These are phyloP conservation scores for Erodium chrysanthum DNA, from an alignment of 441 rosid species.

Conservation along the genomic window DNA sequence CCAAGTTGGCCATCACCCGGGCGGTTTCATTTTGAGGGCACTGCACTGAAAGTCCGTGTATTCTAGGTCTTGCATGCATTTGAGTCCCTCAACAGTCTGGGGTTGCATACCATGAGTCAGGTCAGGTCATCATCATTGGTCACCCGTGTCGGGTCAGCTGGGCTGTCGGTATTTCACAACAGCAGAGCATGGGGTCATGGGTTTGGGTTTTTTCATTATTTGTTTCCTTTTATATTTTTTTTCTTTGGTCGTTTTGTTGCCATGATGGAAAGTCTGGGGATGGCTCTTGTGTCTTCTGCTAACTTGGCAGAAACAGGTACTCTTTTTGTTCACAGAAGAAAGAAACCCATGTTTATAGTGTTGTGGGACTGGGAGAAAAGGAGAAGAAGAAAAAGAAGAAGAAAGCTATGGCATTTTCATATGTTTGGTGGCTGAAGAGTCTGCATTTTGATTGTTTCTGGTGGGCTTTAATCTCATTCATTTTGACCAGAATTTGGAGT, in stretches of 20 bases:
- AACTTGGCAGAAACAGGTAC: background rate
- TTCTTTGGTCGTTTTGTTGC: conserved; percentile 1
- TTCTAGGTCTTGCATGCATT: conserved; percentile 57
- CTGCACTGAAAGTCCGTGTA: conserved; percentile 20
- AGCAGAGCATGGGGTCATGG: conserved; percentile 17
- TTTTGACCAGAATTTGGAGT: background rate
- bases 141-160: conserved; percentile 19
- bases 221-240: conserved; percentile 7
- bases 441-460: background rate
- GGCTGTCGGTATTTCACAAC: conserved; percentile 24
- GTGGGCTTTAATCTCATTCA: background rate
- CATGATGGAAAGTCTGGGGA: background rate
- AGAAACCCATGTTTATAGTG: background rate
- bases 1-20: conserved; percentile 53
- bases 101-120: conserved; percentile 39
- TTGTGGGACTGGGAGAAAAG: background rate
- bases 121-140: conserved; percentile 30
- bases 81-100: conserved; percentile 41
- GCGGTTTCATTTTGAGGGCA: conserved; percentile 54
- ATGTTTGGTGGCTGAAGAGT: background rate
- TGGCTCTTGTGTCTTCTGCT: background rate
- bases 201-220: conserved; percentile 15
- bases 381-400: too few relatives aligned
- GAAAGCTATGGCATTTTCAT: too few relatives aligned
- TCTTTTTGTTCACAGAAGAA: background rate